Percentiles rank a stretch among this genome's conserved stretches.
phyloP scores from a whole-genome alignment of 169 alveolate species.

The Plasmodium sp. region DNA sequence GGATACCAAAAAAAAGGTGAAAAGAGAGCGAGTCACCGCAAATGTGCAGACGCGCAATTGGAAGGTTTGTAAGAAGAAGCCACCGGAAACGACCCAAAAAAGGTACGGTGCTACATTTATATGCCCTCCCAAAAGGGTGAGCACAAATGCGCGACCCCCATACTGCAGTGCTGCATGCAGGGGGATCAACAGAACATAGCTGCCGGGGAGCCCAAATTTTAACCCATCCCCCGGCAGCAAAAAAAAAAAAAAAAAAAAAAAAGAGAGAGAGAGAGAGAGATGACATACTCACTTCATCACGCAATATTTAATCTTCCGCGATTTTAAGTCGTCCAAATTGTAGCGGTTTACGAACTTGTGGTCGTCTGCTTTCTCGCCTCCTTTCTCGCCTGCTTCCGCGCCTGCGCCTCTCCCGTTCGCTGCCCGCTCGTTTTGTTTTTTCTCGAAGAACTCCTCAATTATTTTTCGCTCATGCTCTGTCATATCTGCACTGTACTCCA shows the following conservation, averaged over 20 bases:
- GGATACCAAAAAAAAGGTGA: neutral
- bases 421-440: slow-evolving; percentile 18
- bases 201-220: neutral
- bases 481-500: slow-evolving; percentile 28
- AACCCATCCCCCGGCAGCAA: neutral
- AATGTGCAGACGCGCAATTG: neutral
- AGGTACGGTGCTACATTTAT: neutral
- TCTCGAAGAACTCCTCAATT: slow-evolving; percentile 49
- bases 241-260: neutral
- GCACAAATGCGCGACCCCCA: neutral
- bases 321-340: slow-evolving; percentile 41
- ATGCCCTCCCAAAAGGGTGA: neutral
- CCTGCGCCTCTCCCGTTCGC: neutral
- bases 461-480: slow-evolving; percentile 16
- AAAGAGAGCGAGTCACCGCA: neutral
- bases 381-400: neutral
- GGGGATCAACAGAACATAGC: neutral
- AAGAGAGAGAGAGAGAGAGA: neutral
- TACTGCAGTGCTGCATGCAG: neutral
- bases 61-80: neutral
- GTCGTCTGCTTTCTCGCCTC: neutral
- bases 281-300: neutral
- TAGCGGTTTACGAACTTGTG: slow-evolving; percentile 1
- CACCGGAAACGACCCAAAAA: neutral
- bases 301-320: slow-evolving; percentile 7